Percentiles rank a stretch among this genome's conserved stretches.
phyloP scores from a whole-genome alignment of 495 filamentous ascomycete genomes.

The Filosporella fistucella region DNA sequence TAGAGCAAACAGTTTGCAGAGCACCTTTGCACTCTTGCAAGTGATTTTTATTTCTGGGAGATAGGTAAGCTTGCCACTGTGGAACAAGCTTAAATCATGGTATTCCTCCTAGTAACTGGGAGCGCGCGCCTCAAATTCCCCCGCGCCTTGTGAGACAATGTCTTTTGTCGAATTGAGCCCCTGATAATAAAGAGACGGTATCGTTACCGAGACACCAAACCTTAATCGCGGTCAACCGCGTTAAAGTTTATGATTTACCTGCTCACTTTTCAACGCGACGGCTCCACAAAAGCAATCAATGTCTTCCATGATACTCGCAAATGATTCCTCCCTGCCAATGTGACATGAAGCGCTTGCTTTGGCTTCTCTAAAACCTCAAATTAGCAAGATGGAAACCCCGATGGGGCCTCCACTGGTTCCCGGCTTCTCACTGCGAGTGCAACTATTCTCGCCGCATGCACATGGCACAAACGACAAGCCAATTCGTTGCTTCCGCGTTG shows the following conservation, averaged over 20 bases:
- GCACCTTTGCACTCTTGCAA: too few relatives aligned
- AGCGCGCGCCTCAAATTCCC: too few relatives aligned
- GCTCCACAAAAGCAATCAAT: conserved; percentile 1
- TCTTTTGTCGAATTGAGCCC: too few relatives aligned
- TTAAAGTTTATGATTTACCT: conserved; percentile 3
- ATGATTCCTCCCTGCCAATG: neutral
- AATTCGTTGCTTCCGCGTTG: conserved; percentile 21
- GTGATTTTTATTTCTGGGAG: too few relatives aligned
- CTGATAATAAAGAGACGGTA: too few relatives aligned
- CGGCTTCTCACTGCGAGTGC: conserved; percentile 20
- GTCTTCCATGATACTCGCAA: neutral
- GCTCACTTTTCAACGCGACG: neutral
- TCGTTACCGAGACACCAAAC: too few relatives aligned
- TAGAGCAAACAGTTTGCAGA: too few relatives aligned
- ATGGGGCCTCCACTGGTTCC: conserved; percentile 20
- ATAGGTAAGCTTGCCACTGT: too few relatives aligned
- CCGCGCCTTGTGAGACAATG: too few relatives aligned
- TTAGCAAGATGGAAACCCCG: conserved; percentile 8
- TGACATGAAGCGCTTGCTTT: conserved; percentile 3
- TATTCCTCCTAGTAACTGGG: too few relatives aligned
- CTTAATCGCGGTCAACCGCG: neutral
- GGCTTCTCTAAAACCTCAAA: neutral
- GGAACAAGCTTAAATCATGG: too few relatives aligned
- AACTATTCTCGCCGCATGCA: conserved; percentile 21
- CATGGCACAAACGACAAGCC: conserved; percentile 14